phyloP scores from a whole-genome alignment of 345 rosid species.

The Eucalyptus albens region DNA sequence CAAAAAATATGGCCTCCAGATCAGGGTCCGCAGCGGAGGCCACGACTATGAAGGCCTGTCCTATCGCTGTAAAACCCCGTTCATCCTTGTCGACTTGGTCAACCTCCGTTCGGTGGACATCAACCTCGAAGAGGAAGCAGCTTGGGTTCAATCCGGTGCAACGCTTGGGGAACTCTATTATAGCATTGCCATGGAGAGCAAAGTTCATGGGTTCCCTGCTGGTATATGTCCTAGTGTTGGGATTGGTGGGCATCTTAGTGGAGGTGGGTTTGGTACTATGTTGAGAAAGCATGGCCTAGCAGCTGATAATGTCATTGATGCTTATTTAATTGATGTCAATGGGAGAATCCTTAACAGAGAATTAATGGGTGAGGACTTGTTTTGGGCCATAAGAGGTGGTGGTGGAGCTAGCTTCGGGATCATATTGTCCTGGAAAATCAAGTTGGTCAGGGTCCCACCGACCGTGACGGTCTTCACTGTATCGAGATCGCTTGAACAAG shows the following conservation, averaged over 20 bases:
- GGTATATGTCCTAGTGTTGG: slow-evolving; percentile 34
- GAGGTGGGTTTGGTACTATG: slow-evolving; percentile 31
- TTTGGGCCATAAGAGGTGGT: slow-evolving; percentile 52
- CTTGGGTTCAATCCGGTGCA: slow-evolving; percentile 37
- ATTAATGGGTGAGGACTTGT: slow-evolving; percentile 39
- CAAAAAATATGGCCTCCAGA: slow-evolving; percentile 7
- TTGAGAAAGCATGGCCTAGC: slow-evolving; percentile 36
- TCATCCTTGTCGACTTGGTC: slow-evolving; percentile 24
- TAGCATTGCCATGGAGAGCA: slow-evolving; percentile 16
- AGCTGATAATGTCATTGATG: slow-evolving; percentile 30
- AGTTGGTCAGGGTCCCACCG: slow-evolving; percentile 24
- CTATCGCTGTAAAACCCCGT: slow-evolving; percentile 14
- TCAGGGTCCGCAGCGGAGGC: slow-evolving; percentile 42
- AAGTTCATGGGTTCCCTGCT: slow-evolving; percentile 31
- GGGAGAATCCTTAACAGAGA: slow-evolving; percentile 21
- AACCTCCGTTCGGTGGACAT: slow-evolving; percentile 12
- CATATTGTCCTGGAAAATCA: slow-evolving; percentile 28
- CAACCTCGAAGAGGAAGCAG: slow-evolving; percentile 5
- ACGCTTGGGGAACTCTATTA: slow-evolving; percentile 39
- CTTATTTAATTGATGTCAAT: slow-evolving; percentile 13
- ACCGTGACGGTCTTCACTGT: slow-evolving; percentile 22
- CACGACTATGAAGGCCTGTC: slow-evolving; percentile 53
- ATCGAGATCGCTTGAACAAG: slow-evolving; percentile 3
- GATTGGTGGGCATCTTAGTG: slow-evolving; percentile 27
- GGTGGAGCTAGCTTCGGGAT: slow-evolving; percentile 45